phyloP scores from a whole-genome alignment of 805 yeast species.

The Yarrowia sp. region DNA sequence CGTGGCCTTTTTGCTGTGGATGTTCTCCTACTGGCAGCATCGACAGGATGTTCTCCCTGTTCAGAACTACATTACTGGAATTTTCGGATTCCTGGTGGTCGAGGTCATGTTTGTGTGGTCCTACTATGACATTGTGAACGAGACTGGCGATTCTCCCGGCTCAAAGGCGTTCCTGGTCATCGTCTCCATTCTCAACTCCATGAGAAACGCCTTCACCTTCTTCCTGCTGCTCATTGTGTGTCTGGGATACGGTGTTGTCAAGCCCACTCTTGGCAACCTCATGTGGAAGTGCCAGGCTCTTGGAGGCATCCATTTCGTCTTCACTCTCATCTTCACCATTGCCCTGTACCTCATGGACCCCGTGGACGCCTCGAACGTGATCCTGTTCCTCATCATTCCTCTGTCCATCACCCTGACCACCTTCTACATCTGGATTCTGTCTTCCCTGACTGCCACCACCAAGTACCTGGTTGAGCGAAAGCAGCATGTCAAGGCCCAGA shows the following conservation, averaged over 20 bases:
- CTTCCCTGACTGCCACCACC: conserved; percentile 77
- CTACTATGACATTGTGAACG: conserved; percentile 82
- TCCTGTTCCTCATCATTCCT: conserved; percentile 72
- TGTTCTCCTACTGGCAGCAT: conserved; percentile 83
- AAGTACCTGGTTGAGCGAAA: conserved; percentile 78
- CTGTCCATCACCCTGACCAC: conserved; percentile 69
- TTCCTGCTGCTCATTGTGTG: conserved; percentile 84
- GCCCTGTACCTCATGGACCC: conserved; percentile 61
- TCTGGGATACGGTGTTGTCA: conserved; percentile 93
- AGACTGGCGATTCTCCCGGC: conserved; percentile 58
- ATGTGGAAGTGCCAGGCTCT: conserved; percentile 76
- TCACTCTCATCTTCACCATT: conserved; percentile 61
- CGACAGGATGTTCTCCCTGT: conserved; percentile 86
- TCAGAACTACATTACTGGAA: conserved; percentile 87
- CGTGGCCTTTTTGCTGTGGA: conserved; percentile 79
- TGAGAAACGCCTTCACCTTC: conserved; percentile 84
- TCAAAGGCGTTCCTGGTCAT: conserved; percentile 78
- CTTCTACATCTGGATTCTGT: conserved; percentile 77
- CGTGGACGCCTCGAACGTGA: conserved; percentile 54
- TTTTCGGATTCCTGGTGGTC: conserved; percentile 78
- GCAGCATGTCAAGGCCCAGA: conserved; percentile 86
- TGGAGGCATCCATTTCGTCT: conserved; percentile 62
- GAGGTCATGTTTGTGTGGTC: conserved; percentile 93
- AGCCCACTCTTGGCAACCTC: conserved; percentile 78
- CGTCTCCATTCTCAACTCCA: conserved; percentile 78